Base-by-base conservation (phyloP, 192 early-diverging fungal genomes). In the Spizellomyces sp. region DNA sequence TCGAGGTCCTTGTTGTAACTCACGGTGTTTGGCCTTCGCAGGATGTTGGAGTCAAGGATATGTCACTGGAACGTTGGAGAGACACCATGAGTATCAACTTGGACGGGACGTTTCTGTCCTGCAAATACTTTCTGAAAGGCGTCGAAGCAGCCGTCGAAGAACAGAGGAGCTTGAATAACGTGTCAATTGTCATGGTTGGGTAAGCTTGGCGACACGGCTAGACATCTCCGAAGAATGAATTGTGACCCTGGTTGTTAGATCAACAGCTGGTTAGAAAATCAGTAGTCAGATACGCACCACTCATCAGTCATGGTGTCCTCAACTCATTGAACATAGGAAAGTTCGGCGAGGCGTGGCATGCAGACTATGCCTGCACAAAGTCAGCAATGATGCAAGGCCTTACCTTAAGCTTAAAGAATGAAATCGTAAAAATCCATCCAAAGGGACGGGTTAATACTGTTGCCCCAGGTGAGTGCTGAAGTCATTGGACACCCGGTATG, bases 11-110 rank as follows among this genome's bases (percentile, higher is more conserved):
- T 48, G 70, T 88, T 19, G 85, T 87, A 44, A 76, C 67, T 68
- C 87, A 88, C 54, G 87, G 87, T 45, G 80, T 88, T 65, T 87
- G 85, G 82, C 82, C 85, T 27, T 14, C 75, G 15, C 72, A 76
- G 22, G 77, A 80, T 42, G 70, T 84, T 9, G 45, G 61, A 15
- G 70, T 88, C 42, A 85, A 83, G 73, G 84, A 88, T 67, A 82
- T 88, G 87, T 45, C 71, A 3, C 69, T 83, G 21, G 69, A 80
- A 12, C 77, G 81, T 41, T 88, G 83, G 83, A 54, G 27, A 56
- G 66, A 67, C 55, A 88, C 83, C 2, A 48, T 88, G 10, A 68
- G 48, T 27, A 79, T 88, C 43, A 88, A 88, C 60, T 74, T 88
- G 58, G 80, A 80, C 21, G 87, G 87, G 8, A 77, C 79, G 6